phyloP scores from a whole-genome alignment of 169 alveolate species.

The Theileria sp. region DNA sequence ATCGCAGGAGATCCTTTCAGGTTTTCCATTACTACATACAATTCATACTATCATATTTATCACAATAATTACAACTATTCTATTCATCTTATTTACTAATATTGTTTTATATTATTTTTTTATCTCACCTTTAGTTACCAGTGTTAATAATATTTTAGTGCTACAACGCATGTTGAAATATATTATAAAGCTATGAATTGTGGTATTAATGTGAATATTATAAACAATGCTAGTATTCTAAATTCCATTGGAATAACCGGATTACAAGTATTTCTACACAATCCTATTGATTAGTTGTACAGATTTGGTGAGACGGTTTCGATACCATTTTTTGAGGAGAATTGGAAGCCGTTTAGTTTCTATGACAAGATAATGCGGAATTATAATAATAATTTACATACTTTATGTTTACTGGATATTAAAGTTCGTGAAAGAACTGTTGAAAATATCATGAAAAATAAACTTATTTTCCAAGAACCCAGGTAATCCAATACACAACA shows the following conservation, averaged over 20 bases:
- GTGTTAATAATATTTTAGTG: constrained; percentile 70
- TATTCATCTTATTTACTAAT: too few species aligned
- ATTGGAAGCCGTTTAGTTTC: constrained; percentile 96
- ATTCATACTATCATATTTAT: not conserved
- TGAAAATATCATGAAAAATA: constrained; percentile 91
- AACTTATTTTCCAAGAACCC: constrained; percentile 91
- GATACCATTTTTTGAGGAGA: constrained; percentile 95
- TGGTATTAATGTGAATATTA: constrained; percentile 88
- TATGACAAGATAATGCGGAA: constrained; percentile 91
- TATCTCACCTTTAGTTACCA: not conserved
- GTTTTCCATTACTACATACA: not conserved
- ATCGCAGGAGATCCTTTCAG: constrained; percentile 94
- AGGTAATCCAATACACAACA: constrained; percentile 27
- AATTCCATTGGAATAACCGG: constrained; percentile 84
- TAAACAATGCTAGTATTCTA: constrained; percentile 93
- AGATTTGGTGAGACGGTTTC: constrained; percentile 98
- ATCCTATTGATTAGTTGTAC: constrained; percentile 84
- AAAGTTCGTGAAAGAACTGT: constrained; percentile 96
- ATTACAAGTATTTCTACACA: constrained; percentile 52
- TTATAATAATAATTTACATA: constrained; percentile 88
- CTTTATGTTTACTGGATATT: constrained; percentile 95
- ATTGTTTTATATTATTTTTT: not conserved
- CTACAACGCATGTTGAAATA: constrained; percentile 95
- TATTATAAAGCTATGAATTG: constrained; percentile 87
- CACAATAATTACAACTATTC: too few species aligned